Evolutionary conservation across 2,329 filamentous ascomycete species (phyloP), one percentile per base, ranked within the genome.

Genomic region (Penicillium oxalicum): DNA sequence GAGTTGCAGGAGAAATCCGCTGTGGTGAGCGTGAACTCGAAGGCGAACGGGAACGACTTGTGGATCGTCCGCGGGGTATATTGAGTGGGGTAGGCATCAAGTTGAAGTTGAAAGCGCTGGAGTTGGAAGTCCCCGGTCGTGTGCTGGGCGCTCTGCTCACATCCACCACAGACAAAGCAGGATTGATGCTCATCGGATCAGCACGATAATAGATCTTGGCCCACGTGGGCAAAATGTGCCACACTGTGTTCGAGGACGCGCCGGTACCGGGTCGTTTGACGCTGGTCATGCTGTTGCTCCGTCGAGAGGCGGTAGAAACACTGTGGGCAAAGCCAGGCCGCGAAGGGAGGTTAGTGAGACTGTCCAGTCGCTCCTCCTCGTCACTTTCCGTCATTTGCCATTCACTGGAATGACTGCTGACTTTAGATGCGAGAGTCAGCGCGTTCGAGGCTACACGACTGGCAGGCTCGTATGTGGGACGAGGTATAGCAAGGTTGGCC

Each of bases 141-240:
- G 57, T 56, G 29, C 57, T 53, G 8, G 64, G 56, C 26, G 67
- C 63, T 7, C 62, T 62, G 49, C 58, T 63, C 33, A 45, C 54
- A 34, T 70, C 67, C 5, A 65, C 57, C 9, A 68, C 56, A 18
- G 66, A 62, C 32, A 86, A 66, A 48, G 66, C 59, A 4, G 68
- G 60, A 45, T 63, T 60, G 70, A 80, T 40, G 70, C 77, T 52
- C 74, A 76, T 65, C 80, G 83, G 44, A 44, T 83, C 82, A 45
- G 81, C 82, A 33, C 82, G 81, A 64, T 90, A 90, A 67, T 89
- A 90, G 12, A 88, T 70, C 56, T 76, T 82, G 36, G 68, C 70
- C 66, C 76, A 79, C 6, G 71, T 65, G 1, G 76, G 75, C 38
- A 75, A 65, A 34, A 63, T 65, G n/a, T 67, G 67, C 43, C 73